Evolutionary conservation across 768 basidiomycete species (phyloP).

Genomic region (Mrakia gelida): DNA sequence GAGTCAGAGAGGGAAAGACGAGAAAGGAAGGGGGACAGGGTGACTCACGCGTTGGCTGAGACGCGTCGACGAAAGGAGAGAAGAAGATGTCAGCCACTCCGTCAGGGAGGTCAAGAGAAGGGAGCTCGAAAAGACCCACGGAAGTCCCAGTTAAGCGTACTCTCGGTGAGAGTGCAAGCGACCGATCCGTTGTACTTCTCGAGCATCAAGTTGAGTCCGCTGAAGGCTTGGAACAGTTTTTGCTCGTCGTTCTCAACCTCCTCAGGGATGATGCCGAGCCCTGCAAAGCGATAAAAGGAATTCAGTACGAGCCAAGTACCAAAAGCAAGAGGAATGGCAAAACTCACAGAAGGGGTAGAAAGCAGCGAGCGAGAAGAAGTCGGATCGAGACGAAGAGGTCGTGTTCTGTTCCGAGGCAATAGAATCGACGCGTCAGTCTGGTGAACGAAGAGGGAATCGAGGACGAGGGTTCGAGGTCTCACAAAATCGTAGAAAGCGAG

Average conservation of each 20-base stretch:
- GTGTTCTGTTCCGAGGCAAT: slow-evolving; percentile 49
- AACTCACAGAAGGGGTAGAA: slow-evolving; percentile 50
- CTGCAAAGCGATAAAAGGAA: slow-evolving; percentile 51
- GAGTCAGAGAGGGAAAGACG: background rate
- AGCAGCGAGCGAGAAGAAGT: slow-evolving; percentile 65
- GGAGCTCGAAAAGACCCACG: background rate
- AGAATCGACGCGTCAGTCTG: background rate
- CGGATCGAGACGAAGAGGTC: slow-evolving; percentile 60
- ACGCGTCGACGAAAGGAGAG: background rate
- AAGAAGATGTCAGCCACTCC: no score
- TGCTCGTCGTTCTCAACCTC: slow-evolving; percentile 57
- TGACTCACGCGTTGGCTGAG: background rate
- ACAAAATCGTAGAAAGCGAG: slow-evolving; percentile 80
- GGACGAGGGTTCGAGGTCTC: no score
- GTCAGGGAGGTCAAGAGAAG: background rate
- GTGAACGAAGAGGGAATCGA: background rate
- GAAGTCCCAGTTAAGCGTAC: slow-evolving; percentile 29
- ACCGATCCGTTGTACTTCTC: slow-evolving; percentile 73
- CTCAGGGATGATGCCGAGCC: slow-evolving; percentile 72
- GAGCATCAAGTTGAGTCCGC: slow-evolving; percentile 65
- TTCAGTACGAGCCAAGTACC: slow-evolving; percentile 50
- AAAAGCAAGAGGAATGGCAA: slow-evolving; percentile 52
- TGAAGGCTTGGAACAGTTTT: slow-evolving; percentile 68
- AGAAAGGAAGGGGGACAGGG: background rate
- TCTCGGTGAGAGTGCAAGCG: slow-evolving; percentile 67